Percentiles rank a stretch among this genome's conserved stretches.
phyloP scores from a whole-genome alignment of 2,329 filamentous ascomycete genomes.

The Hypoxylon sp. region DNA sequence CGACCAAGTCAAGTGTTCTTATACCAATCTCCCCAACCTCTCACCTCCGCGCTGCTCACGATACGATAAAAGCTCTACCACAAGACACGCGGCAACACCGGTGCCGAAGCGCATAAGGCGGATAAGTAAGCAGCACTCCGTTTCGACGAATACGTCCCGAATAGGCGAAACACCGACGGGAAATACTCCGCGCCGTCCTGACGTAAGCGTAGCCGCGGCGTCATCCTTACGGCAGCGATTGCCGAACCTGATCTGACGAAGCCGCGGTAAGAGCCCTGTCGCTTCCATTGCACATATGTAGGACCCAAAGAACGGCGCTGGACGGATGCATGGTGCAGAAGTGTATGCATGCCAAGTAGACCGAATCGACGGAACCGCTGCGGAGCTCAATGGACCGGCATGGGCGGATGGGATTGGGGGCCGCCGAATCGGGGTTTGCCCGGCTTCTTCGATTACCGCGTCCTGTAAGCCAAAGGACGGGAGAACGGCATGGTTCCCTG shows the following conservation, averaged over 20 bases:
- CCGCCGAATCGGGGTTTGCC: neutral
- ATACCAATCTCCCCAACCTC: neutral
- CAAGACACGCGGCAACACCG: neutral
- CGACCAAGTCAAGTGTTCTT: neutral
- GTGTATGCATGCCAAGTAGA: neutral
- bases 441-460: neutral
- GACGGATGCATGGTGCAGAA: no score
- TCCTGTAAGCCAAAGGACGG: neutral
- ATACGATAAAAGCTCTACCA: neutral
- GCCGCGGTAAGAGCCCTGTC: neutral
- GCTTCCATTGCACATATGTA: neutral
- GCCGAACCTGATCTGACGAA: neutral
- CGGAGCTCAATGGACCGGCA: neutral
- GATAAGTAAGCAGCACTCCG: neutral
- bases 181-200: neutral
- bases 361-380: neutral
- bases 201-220: conserved; percentile 7
- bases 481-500: neutral
- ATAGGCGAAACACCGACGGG: neutral
- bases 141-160: neutral
- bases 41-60: neutral
- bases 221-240: neutral
- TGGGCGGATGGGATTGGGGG: neutral
- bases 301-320: no score
- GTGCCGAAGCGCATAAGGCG: conserved; percentile 2